Conservation (phyloP, 805 yeast species). For the Lachancea dasiensis region DNA sequence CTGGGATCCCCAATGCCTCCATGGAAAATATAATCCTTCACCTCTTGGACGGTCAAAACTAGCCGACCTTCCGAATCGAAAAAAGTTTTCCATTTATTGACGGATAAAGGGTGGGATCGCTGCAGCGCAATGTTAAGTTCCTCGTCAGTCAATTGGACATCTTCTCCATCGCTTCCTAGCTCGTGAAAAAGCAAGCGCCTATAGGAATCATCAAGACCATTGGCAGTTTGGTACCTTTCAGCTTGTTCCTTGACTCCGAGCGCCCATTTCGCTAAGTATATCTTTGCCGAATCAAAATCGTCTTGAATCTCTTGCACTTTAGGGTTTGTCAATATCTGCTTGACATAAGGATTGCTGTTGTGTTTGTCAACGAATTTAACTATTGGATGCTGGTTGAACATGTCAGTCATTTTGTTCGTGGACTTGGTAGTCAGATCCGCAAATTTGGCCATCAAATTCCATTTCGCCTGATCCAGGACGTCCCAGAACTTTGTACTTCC, state of each 20-base stretch:
- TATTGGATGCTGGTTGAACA: constrained; percentile 27
- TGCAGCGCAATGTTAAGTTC: constrained; percentile 50
- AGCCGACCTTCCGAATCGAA: constrained; percentile 78
- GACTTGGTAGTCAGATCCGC: constrained; percentile 61
- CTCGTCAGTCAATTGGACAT: constrained; percentile 24
- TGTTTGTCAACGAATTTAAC: constrained; percentile 40
- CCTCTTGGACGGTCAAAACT: constrained; percentile 66
- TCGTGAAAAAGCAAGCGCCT: constrained; percentile 50
- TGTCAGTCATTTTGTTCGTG: constrained; percentile 19
- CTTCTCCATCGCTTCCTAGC: constrained; percentile 45
- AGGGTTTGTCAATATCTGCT: constrained; percentile 60
- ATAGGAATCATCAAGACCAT: constrained; percentile 54
- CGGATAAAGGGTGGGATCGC: constrained; percentile 43
- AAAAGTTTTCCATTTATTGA: constrained; percentile 75
- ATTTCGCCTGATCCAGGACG: constrained; percentile 48
- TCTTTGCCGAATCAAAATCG: constrained; percentile 89
- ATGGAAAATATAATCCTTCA: constrained; percentile 80
- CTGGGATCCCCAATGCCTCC: constrained; percentile 61
- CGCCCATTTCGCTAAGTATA: constrained; percentile 95
- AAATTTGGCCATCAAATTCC: constrained; percentile 79
- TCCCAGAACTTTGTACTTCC: constrained; percentile 20
- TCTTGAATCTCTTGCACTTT: constrained; percentile 74
- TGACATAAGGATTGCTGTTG: constrained; percentile 31
- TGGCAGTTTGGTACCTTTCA: constrained; percentile 43
- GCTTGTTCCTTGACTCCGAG: constrained; percentile 90